Evolutionary conservation across 2,329 filamentous ascomycete genomes (phyloP).

Genomic region (Blastomyces gilchristii): DNA sequence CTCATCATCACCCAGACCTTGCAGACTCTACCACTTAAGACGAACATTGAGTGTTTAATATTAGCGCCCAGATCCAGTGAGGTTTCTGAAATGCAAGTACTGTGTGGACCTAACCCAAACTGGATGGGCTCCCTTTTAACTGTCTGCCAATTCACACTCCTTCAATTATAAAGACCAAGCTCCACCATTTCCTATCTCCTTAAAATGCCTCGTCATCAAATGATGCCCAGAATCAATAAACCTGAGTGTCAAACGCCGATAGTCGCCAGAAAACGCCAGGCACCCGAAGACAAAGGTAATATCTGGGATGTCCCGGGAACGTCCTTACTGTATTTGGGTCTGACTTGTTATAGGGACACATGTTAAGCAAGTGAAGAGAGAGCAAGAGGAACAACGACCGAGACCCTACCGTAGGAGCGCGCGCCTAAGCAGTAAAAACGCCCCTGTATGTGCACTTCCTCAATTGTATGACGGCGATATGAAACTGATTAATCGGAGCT

Average conservation of each 20-base stretch:
- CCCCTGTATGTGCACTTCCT: conserved; percentile 5
- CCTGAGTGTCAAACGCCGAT: background rate
- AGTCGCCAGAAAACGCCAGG: conserved; percentile 1
- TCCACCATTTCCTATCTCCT: background rate
- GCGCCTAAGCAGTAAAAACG: background rate
- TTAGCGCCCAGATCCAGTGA: background rate
- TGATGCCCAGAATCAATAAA: conserved; percentile 1
- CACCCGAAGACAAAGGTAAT: conserved; percentile 2
- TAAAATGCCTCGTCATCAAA: conserved; percentile 5
- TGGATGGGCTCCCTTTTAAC: background rate
- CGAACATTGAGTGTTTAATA: background rate
- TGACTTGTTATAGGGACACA: conserved; percentile 3
- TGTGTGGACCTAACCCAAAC: background rate
- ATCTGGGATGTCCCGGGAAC: background rate
- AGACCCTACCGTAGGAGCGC: background rate
- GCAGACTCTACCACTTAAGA: too few species aligned
- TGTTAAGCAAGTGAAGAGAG: background rate
- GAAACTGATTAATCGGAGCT: conserved; percentile 3
- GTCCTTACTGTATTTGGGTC: background rate
- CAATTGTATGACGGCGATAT: conserved; percentile 1
- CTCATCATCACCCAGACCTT: too few species aligned
- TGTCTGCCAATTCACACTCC: background rate
- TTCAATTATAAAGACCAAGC: background rate
- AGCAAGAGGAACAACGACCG: background rate
- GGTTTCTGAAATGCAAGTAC: background rate